Base-by-base conservation (phyloP, 2,329 filamentous ascomycete species). In the Claviceps digitariae region DNA sequence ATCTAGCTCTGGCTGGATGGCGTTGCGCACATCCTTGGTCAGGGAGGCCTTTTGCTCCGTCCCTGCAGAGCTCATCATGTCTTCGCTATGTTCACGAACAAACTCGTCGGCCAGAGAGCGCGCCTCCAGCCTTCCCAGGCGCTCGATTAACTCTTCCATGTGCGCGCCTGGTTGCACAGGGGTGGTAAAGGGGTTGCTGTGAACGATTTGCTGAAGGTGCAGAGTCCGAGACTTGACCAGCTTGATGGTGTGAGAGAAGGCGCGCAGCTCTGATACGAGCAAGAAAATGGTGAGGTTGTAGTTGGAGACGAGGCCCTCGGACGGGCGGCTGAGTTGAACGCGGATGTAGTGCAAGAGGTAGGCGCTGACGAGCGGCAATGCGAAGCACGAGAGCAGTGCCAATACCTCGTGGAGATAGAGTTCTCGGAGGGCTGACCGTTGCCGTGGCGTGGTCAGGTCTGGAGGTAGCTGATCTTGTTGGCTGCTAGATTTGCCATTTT, bases 201-300 rank as follows among this genome's bases (percentile, higher is more conserved):
- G 72, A 17, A 90, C 85, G 6, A 89, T 71, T 15, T 83, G 81
- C 66, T 97, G 90, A 1, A 96, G 76, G 62, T 90, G 83, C 9
- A 94, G 72, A 2, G 90, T 95, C 36, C 88, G 81, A 15, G 81
- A 78, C 61, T 89, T 84, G 4, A 94, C 77, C 61, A 96, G 78
- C 63, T 84, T 87, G 57, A 95, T 80, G 27, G 94, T 71, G 63
- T 96, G 90, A 1, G 87, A 81, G 49, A 90, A 72, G 0, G 91
- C 91, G 3, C 87, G 83, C 29, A 96, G 74, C 68, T 97, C 91
- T 3, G 91, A 87, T 1, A 86, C 87, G 20, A 95, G 76, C 2
- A 95, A 74, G 67, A 96, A 97, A 51, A 97, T 87, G 13, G 85
- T 90, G 52, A 97, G 75, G 66, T 96, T 96, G 70, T 91, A 94